phyloP scores from a whole-genome alignment of 1,284 basidiomycete genomes.

The Ustilago sp. region DNA sequence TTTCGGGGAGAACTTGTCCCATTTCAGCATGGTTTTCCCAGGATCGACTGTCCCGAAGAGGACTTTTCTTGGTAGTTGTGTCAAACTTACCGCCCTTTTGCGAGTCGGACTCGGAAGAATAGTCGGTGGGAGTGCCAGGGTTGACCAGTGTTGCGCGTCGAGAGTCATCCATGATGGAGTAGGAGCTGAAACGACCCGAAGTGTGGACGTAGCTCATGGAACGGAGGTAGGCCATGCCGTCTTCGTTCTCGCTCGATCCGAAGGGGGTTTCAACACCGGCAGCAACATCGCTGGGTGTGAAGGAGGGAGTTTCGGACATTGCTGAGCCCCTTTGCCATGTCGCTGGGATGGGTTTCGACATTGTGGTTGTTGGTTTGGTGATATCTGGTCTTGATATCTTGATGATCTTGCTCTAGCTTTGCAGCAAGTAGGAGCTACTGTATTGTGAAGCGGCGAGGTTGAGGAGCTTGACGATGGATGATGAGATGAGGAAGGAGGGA shows the following conservation, averaged over 20 bases:
- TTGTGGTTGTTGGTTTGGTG: not conserved
- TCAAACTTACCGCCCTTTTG: constrained; percentile 26
- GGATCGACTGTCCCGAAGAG: constrained; percentile 31
- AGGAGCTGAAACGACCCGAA: constrained; percentile 38
- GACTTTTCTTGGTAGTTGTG: constrained; percentile 23
- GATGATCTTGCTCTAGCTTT: not conserved
- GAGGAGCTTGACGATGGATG: not conserved
- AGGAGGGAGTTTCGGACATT: constrained; percentile 20
- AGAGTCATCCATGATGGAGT: constrained; percentile 23
- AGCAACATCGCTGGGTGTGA: constrained; percentile 18
- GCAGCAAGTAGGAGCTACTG: not conserved
- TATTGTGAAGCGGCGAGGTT: not conserved
- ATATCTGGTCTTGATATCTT: not conserved
- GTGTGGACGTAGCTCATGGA: constrained; percentile 50
- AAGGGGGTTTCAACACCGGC: constrained; percentile 35
- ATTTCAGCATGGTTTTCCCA: constrained; percentile 32
- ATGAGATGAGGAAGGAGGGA: constrained; percentile 4
- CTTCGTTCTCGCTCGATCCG: constrained; percentile 27
- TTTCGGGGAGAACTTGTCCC: constrained; percentile 1
- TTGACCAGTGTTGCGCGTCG: constrained; percentile 37
- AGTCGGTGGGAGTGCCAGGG: constrained; percentile 31
- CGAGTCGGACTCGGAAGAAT: constrained; percentile 27
- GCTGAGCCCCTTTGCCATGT: constrained; percentile 31
- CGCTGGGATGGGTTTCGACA: constrained; percentile 39
- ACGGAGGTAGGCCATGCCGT: constrained; percentile 47